phyloP scores from a whole-genome alignment of 1,284 basidiomycete species.

The Schizopora paradoxa region DNA sequence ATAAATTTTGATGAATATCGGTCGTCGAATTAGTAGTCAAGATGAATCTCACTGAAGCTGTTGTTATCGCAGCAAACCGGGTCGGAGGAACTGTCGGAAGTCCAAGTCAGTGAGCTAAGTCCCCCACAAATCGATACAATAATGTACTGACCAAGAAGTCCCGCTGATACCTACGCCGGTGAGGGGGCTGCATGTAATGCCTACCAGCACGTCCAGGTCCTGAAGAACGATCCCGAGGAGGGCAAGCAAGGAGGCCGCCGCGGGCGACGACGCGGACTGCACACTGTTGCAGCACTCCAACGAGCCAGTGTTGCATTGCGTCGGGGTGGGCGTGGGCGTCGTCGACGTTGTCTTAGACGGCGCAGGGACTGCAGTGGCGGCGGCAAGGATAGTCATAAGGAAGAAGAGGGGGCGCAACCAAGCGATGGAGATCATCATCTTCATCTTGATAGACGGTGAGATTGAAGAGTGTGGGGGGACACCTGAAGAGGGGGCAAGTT shows the following conservation, averaged over 20 bases:
- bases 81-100: conserved; percentile 1
- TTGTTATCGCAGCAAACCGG: conserved; percentile 17
- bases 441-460: no score
- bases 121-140: neutral
- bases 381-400: conserved; percentile 20
- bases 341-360: conserved; percentile 9
- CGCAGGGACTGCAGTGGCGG: conserved; percentile 16
- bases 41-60: conserved; percentile 10
- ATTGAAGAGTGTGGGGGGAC: neutral
- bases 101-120: conserved; percentile 9
- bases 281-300: conserved; percentile 17
- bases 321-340: conserved; percentile 2
- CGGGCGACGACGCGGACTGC: conserved; percentile 1
- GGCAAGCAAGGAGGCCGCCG: neutral
- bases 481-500: no score
- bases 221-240: conserved; percentile 9
- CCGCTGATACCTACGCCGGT: conserved; percentile 3
- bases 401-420: no score
- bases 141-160: neutral
- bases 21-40: neutral
- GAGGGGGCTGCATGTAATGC: conserved; percentile 13
- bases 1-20: neutral
- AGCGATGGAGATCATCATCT: no score
- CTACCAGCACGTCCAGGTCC: conserved; percentile 5
- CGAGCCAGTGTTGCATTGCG: conserved; percentile 15